Base-by-base conservation (phyloP, 139 green algal species). In the Tetraselmis chui region DNA sequence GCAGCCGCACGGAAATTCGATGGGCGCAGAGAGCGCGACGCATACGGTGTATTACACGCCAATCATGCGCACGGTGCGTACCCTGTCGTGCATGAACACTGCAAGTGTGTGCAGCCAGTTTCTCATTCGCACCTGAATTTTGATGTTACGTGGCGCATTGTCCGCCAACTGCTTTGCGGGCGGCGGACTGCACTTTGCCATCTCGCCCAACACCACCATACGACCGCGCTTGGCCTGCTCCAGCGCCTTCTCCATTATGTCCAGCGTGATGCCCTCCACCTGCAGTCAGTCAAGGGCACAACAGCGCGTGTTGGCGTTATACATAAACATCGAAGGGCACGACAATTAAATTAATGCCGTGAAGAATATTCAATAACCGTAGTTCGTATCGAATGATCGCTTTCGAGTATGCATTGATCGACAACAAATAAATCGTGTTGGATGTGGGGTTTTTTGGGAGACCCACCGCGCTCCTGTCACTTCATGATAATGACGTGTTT, bases 221-320 rank as follows among this genome's bases (percentile, higher is more conserved):
- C 94, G 87, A 5, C 89, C 95, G 0, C 80, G 45, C 5, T 80
- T 59, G 1, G 94, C 96, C 77, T 94, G 87, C 27, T 59, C 82
- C 79, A 99, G 90, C 67, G 96, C 96, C 32, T 90, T n/a, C 30
- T 78, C n/a, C 93, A 98, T 94, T 83, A 98, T 95, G 27, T 91
- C 89, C 22, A 98, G 85, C 0, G 94, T 97, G 88, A 98, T 98
- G 80, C 95, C 95, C 82, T 98, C 94, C 28, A 95, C 91, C 89
- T 95, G 84, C 27, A 74, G 76, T 32, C 30, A 2, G 24, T 2
- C 11, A 31, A 31, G 1, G 27, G 23, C n/a, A n/a, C n/a, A n/a
- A n/a, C n/a, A n/a, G n/a, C n/a, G 59, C 59, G 23, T n/a, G 23
- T n/a, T 75, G 59, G 59, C 59, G 23, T 22, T 23, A 75, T n/a